These are phyloP conservation scores for Sodiomyces alkalinus DNA, from an alignment of 2,329 filamentous ascomycete species.

Conservation along the genomic window DNA sequence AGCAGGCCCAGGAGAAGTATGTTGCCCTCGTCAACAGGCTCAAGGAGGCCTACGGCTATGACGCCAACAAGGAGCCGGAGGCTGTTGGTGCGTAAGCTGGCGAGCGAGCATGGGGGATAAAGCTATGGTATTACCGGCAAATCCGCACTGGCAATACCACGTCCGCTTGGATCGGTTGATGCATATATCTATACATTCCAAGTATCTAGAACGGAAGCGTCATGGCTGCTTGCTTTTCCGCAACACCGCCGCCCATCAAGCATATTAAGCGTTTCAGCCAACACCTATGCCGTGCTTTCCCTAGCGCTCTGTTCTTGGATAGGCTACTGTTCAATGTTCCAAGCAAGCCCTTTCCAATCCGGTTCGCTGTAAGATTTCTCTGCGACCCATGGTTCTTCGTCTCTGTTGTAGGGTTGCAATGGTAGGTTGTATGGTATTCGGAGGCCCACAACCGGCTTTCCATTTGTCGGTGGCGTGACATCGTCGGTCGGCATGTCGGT, in stretches of 20 bases:
- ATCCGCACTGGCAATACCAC: no score
- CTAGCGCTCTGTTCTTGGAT: no score
- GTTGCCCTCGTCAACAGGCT: constrained; percentile 56
- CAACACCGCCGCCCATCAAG: no score
- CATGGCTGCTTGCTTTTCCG: no score
- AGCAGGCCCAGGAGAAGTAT: constrained; percentile 64
- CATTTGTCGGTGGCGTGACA: constrained; percentile 10
- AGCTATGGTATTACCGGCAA: no score
- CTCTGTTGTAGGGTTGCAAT: constrained; percentile 44
- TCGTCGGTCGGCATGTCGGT: constrained; percentile 33
- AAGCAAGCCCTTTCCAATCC: constrained; percentile 40
- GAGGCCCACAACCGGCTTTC: constrained; percentile 41
- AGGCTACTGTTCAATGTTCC: constrained; percentile 10
- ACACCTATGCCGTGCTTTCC: no score
- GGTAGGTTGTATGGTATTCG: constrained; percentile 76
- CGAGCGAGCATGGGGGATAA: background rate
- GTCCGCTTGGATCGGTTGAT: no score
- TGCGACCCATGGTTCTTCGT: constrained; percentile 66
- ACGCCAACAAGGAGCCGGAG: constrained; percentile 49
- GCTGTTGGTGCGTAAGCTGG: constrained; percentile 23
- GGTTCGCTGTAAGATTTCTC: constrained; percentile 40
- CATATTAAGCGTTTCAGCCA: no score
- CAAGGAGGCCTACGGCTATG: constrained; percentile 54
- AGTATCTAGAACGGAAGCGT: no score
- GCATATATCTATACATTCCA: no score